Conservation (phyloP, 2,329 filamentous ascomycete species). For the Rhinocladiella similis region DNA sequence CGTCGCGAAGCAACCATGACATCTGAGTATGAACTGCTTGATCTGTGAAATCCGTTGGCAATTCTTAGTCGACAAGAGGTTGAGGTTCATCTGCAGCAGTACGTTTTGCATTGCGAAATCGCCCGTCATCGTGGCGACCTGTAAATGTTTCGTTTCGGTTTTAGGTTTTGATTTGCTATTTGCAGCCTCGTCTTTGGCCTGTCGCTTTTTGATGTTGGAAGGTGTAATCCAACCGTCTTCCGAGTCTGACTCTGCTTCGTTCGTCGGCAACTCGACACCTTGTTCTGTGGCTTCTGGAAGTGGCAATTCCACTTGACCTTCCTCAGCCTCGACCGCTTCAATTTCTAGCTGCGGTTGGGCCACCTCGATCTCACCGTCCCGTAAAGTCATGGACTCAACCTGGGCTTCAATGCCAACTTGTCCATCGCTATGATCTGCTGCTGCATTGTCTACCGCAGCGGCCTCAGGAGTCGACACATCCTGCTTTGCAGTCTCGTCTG, state of each 20-base stretch:
- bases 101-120: conserved; percentile 99
- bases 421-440: neutral
- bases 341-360: conserved; percentile 27
- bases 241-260: conserved; percentile 37
- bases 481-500: conserved; percentile 21
- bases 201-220: conserved; percentile 82
- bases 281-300: conserved; percentile 17
- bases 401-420: neutral
- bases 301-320: neutral
- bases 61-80: conserved; percentile 72
- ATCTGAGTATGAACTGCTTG: conserved; percentile 86
- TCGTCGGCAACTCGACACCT: conserved; percentile 32
- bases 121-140: conserved; percentile 88
- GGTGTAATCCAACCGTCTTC: conserved; percentile 91
- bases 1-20: conserved; percentile 87
- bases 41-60: conserved; percentile 80
- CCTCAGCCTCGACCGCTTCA: conserved; percentile 23
- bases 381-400: conserved; percentile 5
- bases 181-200: conserved; percentile 63
- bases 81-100: conserved; percentile 88
- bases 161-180: conserved; percentile 50
- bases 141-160: conserved; percentile 64
- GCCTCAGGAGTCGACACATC: neutral
- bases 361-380: conserved; percentile 25
- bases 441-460: conserved; percentile 14